A percentile compares a stretch with the other conserved stretches of the same genome.
phyloP scores from a whole-genome alignment of 1,284 basidiomycete species.

The Cutaneotrichosporon cavernicola region DNA sequence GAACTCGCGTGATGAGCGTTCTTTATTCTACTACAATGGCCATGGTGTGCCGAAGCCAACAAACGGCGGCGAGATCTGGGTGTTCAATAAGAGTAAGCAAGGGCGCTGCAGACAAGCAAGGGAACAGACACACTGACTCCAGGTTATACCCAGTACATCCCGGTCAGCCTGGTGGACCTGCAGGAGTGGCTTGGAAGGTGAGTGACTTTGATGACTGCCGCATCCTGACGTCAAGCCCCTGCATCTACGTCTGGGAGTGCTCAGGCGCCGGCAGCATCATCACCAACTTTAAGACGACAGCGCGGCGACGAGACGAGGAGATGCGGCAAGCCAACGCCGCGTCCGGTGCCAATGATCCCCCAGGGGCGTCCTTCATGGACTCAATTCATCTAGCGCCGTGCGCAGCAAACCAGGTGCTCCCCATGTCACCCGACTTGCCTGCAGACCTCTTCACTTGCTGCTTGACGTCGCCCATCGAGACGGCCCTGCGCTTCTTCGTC shows the following conservation, averaged over 20 bases:
- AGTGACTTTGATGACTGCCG: slow-evolving; percentile 16
- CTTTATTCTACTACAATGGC: slow-evolving; percentile 97
- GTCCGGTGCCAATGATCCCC: slow-evolving; percentile 55
- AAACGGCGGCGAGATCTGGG: slow-evolving; percentile 95
- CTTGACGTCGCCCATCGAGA: slow-evolving; percentile 96
- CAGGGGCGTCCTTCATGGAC: slow-evolving; percentile 71
- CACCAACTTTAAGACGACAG: slow-evolving; percentile 84
- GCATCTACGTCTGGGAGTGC: slow-evolving; percentile 98
- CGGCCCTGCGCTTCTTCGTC: slow-evolving; percentile 90
- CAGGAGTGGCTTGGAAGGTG: slow-evolving; percentile 77
- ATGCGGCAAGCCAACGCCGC: slow-evolving; percentile 33
- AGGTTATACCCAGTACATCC: slow-evolving; percentile 96
- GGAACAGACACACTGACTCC: slow-evolving; percentile 14
- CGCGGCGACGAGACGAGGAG: slow-evolving; percentile 81
- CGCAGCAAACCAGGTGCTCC: slow-evolving; percentile 83
- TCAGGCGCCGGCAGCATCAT: slow-evolving; percentile 92
- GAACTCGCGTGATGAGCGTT: slow-evolving; percentile 88
- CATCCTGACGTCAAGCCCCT: slow-evolving; percentile 62
- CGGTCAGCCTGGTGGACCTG: slow-evolving; percentile 88
- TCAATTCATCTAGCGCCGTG: slow-evolving; percentile 96
- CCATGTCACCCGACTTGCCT: slow-evolving; percentile 92
- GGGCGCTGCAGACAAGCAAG: not conserved
- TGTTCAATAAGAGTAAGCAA: slow-evolving; percentile 77
- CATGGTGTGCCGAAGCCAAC: slow-evolving; percentile 98
- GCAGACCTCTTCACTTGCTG: slow-evolving; percentile 98